Evolutionary conservation across 140 eudicot species (phyloP), one percentile per base, ranked within the genome.

Genomic region (Flaveria floridana): DNA sequence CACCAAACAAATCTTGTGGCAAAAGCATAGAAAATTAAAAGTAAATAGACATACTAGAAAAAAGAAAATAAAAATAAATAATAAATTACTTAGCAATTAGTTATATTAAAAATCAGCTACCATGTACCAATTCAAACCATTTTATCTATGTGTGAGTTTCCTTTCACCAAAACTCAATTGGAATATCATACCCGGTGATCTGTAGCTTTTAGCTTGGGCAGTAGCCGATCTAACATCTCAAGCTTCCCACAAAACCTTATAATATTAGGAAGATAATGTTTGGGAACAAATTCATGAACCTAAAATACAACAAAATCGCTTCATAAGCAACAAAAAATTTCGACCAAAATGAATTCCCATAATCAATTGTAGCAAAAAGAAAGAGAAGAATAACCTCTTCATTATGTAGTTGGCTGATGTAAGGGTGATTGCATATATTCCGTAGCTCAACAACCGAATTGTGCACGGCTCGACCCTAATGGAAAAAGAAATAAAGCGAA

Each of bases 351-450:
- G 23, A 66, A 42, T n/a, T 39, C 71, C 28, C 7, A 8, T 23
- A 41, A 53, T 23, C 53, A 53, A 19, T 26, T 19, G 55, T 23
- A n/a, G 46, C 65, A 44, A 25, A 52, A 66, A n/a, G 57, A 14
- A 79, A 68, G 64, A 68, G 68, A 44, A 64, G 71, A 77, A 67
- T 42, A 73, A 74, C 99, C 96, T 94, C 95, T 64, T 94, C 99
- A 28, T 84, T 86, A 80, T 94, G 99, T 82, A 94, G 97, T 75
- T 94, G 99, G 85, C 99, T 90, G 76, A 94, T 91, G 85, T 94
- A 94, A 65, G 99, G 99, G 82, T 94, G 99, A 84, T 94, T 94
- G 85, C 99, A 94, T 70, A 94, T 94, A 78, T 94, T 94, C 48
- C 99, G 93, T 41, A 94, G 90, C 80, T 94, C 97, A 91, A 94